Evolutionary conservation across 805 yeast species (phyloP), one percentile per base, ranked within the genome.

Genomic region (Yamadazyma phyllophila): DNA sequence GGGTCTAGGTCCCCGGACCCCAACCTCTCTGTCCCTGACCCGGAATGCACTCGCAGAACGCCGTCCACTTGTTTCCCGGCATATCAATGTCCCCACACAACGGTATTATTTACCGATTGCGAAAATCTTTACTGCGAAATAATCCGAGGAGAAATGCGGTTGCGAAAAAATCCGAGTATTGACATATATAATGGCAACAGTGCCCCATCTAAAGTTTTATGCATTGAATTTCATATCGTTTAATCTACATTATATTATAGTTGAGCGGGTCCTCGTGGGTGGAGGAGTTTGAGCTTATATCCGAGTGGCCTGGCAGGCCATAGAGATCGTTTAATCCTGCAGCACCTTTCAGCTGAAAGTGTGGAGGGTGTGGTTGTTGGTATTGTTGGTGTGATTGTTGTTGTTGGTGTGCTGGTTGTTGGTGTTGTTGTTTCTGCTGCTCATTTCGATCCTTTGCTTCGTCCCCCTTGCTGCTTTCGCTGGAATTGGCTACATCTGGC

Each of bases 91-190:
- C 31, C 31, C 31, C 31, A 10, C 31, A 5, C 31, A 11, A 10
- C 31, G 7, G 31, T 29, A 29, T 29, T 29, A 29, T 29, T 29
- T 29, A 29, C 31, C 31, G 4, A 14, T 37, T 34, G 34, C 41
- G 46, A 43, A 31, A 43, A 43, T 30, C 34, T 37, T 36, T 36
- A 36, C 46, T 10, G 2, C 7, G 9, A 24, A 34, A 16, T 26
- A 37, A 39, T 39, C 43, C 47, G 43, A 39, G 43, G 26, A 13
- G 36, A 30, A 38, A 33, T 38, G 39, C 43, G 47, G 36, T 33
- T 40, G 43, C 43, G 43, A 40, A 40, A 39, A 30, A 39, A 30
- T 16, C 24, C 39, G 39, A 36, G 27, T 7, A 13, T 29, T 7
- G 24, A 17, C 15, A 13, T 33, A 33, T 33, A 33, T 29, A 29